These are phyloP conservation scores for Calocybe indica DNA, from an alignment of 768 basidiomycete genomes.

Conservation along the genomic window DNA sequence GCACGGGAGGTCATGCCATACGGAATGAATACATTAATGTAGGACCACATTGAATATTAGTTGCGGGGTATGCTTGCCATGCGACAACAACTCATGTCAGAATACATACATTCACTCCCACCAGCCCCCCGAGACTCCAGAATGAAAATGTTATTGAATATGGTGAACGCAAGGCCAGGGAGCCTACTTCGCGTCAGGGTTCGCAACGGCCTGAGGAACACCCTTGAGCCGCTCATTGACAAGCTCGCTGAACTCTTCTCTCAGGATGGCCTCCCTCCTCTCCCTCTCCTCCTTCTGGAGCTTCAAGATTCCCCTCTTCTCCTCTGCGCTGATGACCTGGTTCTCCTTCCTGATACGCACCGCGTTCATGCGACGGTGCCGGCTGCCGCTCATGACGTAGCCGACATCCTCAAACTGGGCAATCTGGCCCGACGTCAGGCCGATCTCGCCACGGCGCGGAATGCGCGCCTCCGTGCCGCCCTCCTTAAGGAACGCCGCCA, in stretches of 20 bases:
- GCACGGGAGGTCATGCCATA: no score
- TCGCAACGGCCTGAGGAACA: constrained; percentile 4
- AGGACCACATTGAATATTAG: no score
- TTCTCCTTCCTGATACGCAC: constrained; percentile 99
- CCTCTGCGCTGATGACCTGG: constrained; percentile 98
- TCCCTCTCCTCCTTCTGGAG: constrained; percentile 91
- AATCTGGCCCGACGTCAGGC: constrained; percentile 83
- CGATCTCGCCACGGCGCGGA: constrained; percentile 98
- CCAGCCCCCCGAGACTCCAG: no score
- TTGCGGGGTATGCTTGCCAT: no score
- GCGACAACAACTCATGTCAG: no score
- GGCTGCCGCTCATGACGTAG: constrained; percentile 96
- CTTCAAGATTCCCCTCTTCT: constrained; percentile 94
- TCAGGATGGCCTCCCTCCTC: constrained; percentile 82
- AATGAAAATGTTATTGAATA: no score
- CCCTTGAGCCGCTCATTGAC: constrained; percentile 71
- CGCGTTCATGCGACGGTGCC: constrained; percentile 97
- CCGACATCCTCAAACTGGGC: constrained; percentile 83
- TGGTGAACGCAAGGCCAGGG: no score
- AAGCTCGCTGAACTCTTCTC: constrained; percentile 86
- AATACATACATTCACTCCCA: no score
- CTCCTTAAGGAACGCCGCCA: constrained; percentile 94
- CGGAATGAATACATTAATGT: no score
- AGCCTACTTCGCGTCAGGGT: background rate
- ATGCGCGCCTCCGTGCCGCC: constrained; percentile 72